Percentiles rank a stretch among this genome's conserved stretches.
Evolutionary conservation across 164 flowering plant species (phyloP).

Genomic region (Magnolia kwangsiensis): DNA sequence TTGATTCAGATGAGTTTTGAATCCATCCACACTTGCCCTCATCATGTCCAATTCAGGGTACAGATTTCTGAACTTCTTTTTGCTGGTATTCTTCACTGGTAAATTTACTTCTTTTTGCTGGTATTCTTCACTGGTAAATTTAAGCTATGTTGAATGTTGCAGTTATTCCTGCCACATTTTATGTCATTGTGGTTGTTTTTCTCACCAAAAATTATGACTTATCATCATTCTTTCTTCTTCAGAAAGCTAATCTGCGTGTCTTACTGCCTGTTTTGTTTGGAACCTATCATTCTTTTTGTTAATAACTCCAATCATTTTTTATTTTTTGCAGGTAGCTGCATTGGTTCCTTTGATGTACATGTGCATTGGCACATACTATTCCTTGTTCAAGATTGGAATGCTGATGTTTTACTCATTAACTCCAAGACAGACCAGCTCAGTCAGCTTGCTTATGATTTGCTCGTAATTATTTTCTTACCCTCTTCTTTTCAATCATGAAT

Average conservation of each 20-base stretch:
- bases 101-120: too few species aligned
- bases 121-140: too few species aligned
- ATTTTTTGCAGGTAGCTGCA: constrained; percentile 59
- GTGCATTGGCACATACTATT: constrained; percentile 98
- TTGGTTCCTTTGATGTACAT: constrained; percentile 94
- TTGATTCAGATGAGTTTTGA: too few species aligned
- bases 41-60: too few species aligned
- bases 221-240: neutral
- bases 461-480: constrained; percentile 54
- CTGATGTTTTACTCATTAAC: constrained; percentile 94
- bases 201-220: neutral
- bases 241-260: neutral
- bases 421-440: constrained; percentile 94
- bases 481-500: neutral
- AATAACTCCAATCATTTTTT: neutral
- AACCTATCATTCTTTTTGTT: constrained; percentile 1
- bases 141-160: too few species aligned
- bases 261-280: neutral
- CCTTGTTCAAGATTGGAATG: constrained; percentile 92
- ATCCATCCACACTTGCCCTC: too few species aligned
- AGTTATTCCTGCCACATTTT: too few species aligned
- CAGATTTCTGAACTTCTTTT: too few species aligned
- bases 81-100: too few species aligned
- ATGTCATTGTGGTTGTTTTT: neutral
- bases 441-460: constrained; percentile 97